Conservation (phyloP, 2,329 filamentous ascomycete species). For the Fusarium ramigenum region DNA sequence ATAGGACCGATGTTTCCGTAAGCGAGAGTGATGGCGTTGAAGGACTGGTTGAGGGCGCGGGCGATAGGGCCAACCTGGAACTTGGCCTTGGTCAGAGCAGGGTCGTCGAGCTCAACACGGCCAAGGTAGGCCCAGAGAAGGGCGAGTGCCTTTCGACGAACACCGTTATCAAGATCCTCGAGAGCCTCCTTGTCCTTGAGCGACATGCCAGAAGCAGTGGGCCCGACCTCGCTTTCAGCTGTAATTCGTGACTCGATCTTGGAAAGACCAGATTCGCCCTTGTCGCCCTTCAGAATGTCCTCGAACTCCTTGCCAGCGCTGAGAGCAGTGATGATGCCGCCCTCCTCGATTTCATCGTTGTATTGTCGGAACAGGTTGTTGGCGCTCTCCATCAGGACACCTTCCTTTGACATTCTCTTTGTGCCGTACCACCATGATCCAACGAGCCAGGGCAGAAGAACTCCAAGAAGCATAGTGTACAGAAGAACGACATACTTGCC, state of each 20-base stretch:
- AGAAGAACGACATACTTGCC: constrained; percentile 94
- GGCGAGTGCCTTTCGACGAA: constrained; percentile 85
- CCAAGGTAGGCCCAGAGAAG: constrained; percentile 96
- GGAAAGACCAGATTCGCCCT: constrained; percentile 80
- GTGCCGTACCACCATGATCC: constrained; percentile 99
- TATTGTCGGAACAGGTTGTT: constrained; percentile 96
- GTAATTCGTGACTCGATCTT: constrained; percentile 86
- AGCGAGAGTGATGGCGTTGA: constrained; percentile 85
- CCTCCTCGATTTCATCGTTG: constrained; percentile 82
- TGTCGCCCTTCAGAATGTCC: constrained; percentile 77
- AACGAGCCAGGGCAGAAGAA: constrained; percentile 90
- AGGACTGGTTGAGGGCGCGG: constrained; percentile 84
- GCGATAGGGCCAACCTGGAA: constrained; percentile 90
- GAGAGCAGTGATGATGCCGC: constrained; percentile 80
- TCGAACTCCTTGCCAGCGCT: constrained; percentile 90
- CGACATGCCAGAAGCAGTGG: constrained; percentile 67
- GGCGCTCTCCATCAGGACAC: constrained; percentile 90
- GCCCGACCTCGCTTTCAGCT: constrained; percentile 63
- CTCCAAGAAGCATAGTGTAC: constrained; percentile 87
- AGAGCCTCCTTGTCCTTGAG: constrained; percentile 80
- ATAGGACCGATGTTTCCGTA: constrained; percentile 87
- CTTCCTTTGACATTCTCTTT: constrained; percentile 91
- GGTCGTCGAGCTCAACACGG: constrained; percentile 84
- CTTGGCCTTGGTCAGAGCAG: constrained; percentile 82
- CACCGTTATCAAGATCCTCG: constrained; percentile 80